These are phyloP conservation scores for Pulicaria dysenterica DNA, from an alignment of 129 eudicot species.

Conservation along the genomic window DNA sequence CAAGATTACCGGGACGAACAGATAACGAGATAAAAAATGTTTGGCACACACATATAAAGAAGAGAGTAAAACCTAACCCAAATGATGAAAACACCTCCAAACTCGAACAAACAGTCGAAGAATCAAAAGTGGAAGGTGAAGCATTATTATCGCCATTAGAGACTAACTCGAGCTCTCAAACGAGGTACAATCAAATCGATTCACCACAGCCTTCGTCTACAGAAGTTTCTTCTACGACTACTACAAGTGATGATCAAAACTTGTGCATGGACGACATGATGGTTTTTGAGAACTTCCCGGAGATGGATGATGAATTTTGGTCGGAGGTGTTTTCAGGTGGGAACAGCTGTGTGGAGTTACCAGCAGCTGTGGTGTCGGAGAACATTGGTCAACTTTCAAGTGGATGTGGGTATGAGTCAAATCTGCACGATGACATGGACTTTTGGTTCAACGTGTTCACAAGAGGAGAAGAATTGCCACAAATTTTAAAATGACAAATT, in stretches of 20 bases:
- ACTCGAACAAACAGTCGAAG: not conserved
- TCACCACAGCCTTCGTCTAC: slow-evolving; percentile 44
- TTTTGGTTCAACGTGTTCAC: slow-evolving; percentile 58
- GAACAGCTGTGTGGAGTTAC: slow-evolving; percentile 31
- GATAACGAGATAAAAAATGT: slow-evolving; percentile 84
- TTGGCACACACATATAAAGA: slow-evolving; percentile 83
- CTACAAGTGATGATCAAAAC: slow-evolving; percentile 22
- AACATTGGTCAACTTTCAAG: slow-evolving; percentile 37
- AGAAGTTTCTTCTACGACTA: slow-evolving; percentile 33
- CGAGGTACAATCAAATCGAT: slow-evolving; percentile 30
- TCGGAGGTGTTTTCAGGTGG: slow-evolving; percentile 48
- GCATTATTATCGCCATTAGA: slow-evolving; percentile 8
- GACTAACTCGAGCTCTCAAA: slow-evolving; percentile 24
- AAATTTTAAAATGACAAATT: slow-evolving; percentile 30
- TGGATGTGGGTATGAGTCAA: slow-evolving; percentile 37
- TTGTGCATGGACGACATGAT: slow-evolving; percentile 28
- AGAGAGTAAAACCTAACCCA: slow-evolving; percentile 31
- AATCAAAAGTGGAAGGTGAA: slow-evolving; percentile 5
- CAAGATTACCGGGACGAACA: slow-evolving; percentile 73
- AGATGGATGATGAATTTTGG: slow-evolving; percentile 53
- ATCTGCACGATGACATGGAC: slow-evolving; percentile 49
- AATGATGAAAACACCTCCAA: not conserved
- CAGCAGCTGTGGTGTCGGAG: slow-evolving; percentile 7
- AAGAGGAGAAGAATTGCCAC: slow-evolving; percentile 43
- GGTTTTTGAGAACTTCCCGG: slow-evolving; percentile 32